Percentiles rank a stretch among this genome's conserved stretches.
phyloP scores from a whole-genome alignment of 1,284 basidiomycete genomes.

The Trichosporon inkin region DNA sequence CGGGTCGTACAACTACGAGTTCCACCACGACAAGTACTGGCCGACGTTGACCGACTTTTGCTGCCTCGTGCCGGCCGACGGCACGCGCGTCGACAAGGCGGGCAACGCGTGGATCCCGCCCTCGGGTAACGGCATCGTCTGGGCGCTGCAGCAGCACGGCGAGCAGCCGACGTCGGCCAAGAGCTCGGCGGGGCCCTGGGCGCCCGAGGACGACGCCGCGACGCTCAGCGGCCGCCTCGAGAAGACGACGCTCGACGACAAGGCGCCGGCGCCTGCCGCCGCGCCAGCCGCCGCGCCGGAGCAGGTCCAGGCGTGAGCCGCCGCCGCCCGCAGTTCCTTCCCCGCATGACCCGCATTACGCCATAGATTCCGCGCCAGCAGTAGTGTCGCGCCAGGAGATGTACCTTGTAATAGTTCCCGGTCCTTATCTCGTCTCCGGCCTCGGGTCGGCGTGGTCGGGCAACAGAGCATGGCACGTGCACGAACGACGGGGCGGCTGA shows the following conservation, averaged over 20 bases:
- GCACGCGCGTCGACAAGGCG: slow-evolving; percentile 39
- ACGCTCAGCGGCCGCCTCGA: slow-evolving; percentile 9
- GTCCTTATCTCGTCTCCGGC: no score
- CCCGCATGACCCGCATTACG: no score
- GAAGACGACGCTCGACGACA: slow-evolving; percentile 12
- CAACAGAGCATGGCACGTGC: no score
- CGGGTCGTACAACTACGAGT: slow-evolving; percentile 71
- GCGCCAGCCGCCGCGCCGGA: neutral
- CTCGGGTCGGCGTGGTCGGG: no score
- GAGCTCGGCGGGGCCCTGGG: neutral
- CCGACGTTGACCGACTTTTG: slow-evolving; percentile 61
- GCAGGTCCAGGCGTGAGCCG: neutral
- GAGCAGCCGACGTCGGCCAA: neutral
- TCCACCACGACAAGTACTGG: slow-evolving; percentile 74
- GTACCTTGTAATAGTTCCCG: no score
- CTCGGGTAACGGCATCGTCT: slow-evolving; percentile 45
- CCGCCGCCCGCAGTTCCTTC: neutral
- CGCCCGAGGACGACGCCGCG: neutral
- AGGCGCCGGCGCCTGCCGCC: neutral
- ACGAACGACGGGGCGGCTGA: no score
- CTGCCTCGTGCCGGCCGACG: slow-evolving; percentile 36
- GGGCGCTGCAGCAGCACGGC: slow-evolving; percentile 37
- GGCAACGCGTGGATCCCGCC: slow-evolving; percentile 40
- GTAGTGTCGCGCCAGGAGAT: no score
- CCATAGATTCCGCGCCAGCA: no score